Evolutionary conservation across 345 rosid genomes (phyloP), one percentile per base, ranked within the genome.

Genomic region (Isatis tinctoria): DNA sequence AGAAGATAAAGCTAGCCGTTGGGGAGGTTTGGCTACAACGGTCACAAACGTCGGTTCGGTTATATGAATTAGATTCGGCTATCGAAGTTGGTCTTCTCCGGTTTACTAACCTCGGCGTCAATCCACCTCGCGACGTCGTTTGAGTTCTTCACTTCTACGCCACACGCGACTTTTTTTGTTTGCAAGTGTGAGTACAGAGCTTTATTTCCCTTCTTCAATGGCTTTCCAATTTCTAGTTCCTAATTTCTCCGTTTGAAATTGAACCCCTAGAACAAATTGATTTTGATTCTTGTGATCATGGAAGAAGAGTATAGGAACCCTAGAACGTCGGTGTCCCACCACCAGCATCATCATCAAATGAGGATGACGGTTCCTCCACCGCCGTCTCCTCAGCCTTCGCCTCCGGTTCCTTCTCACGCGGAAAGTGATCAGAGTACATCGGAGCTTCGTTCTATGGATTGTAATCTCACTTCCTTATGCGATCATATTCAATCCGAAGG

Each of bases 401-500:
- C 74, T 39, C 86, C 82, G 43, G 75, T 86, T 22, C 73, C 82
- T 60, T 84, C 82, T 79, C 87, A 74, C 70, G 61, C 86, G 30
- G 94, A 91, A 77, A 88, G 70, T 67, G 97, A 87, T 74, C 84
- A 86, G 78, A 87, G 81, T 81, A 83, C 80, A 70, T 71, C 78
- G 67, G 97, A 93, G 73, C 84, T 90, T 57, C 91, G 91, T 12
- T 84, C 97, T 47, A 81, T 84, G 9, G 95, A 91, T 76, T 94
- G 93, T 72, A 94, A 94, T 68, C 89, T 94, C 57, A 79, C 87
- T 67, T 89, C 96, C 17, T 97, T 94, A 60, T 91, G 98, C 73
- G 96, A 94, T 57, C 97, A 94, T 80, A 87, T 94, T 80, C 96
- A 90, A 53, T 74, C 83, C 57, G 97, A 94, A 59, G 97, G 97